A percentile compares a stretch with the other conserved stretches of the same genome.
These are phyloP conservation scores for Fraxinus xanthoxyloides DNA, from an alignment of 305 asterid species.

Conservation along the genomic window DNA sequence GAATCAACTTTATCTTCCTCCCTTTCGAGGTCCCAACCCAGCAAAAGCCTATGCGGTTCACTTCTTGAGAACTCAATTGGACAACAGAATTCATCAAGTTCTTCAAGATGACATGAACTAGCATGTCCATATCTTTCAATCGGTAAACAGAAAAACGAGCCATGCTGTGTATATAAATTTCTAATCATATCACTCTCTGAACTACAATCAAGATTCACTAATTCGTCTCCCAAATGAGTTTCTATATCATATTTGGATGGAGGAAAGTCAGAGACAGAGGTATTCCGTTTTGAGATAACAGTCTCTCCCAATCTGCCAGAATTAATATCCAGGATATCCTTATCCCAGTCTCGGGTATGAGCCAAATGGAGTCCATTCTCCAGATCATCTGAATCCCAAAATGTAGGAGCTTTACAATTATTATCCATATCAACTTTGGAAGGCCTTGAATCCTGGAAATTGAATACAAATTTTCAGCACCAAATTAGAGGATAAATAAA, in stretches of 20 bases:
- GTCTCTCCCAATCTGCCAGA: conserved; percentile 34
- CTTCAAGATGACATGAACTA: conserved; percentile 31
- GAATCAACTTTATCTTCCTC: conserved; percentile 30
- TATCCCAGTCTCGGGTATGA: conserved; percentile 31
- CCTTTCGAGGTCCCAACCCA: conserved; percentile 44
- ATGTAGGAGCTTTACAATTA: conserved; percentile 27
- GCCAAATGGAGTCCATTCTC: conserved; percentile 35
- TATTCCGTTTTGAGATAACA: conserved; percentile 27
- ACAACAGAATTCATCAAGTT: conserved; percentile 35
- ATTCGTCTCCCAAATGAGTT: conserved; percentile 28
- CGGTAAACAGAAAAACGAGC: conserved; percentile 34
- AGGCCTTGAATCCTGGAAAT: conserved; percentile 33
- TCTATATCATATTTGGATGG: conserved; percentile 23
- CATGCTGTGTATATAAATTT: conserved; percentile 29
- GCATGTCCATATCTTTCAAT: conserved; percentile 29
- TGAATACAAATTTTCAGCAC: conserved; percentile 8
- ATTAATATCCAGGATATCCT: conserved; percentile 28
- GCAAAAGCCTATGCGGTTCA: conserved; percentile 37
- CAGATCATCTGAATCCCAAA: conserved; percentile 30
- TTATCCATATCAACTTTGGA: conserved; percentile 32
- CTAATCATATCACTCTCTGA: conserved; percentile 21
- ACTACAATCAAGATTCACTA: conserved; percentile 23
- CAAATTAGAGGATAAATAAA: neutral
- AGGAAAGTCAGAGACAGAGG: conserved; percentile 22
- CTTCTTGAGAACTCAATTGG: conserved; percentile 32